Evolutionary conservation across 2,329 filamentous ascomycete species (phyloP), one percentile per base, ranked within the genome.

Genomic region (Alternaria hordeiaustralica): DNA sequence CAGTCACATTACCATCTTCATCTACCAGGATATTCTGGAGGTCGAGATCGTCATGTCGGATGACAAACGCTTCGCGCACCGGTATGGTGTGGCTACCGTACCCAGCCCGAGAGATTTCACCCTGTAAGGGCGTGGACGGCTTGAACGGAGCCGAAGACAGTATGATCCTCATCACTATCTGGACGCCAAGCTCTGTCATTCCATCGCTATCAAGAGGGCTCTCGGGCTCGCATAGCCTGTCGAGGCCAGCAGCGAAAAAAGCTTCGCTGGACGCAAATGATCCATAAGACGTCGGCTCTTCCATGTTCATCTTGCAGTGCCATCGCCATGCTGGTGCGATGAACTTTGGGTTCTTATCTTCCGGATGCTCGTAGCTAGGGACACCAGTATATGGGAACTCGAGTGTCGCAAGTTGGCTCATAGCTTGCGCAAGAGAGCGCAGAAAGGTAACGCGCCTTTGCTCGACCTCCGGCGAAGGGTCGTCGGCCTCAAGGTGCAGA

Each of bases 11-110:
- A 3, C 71, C 70, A 0, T 47, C 21, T 3, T 55, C 41, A 43
- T 72, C 66, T 11, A 70, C 65, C 2, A 74, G 51, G 30, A 76
- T 71, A 49, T 76, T 76, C 13, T 75, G 69, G 2, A 70, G 58
- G 20, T 72, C 63, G n/a, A 76, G 61, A 23, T 76, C 74, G 3
- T 59, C 33, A 51, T 75, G 73, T 9, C 50, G 55, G 2, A 76
- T 65, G 2, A 68, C 66, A 30, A 76, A 76, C 0, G 66, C 58
- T 45, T 47, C 55, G n/a, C 18, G 58, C 11, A 20, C 56, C n/a
- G 58, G 18, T 12, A 36, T n/a, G 55, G 28, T 13, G n/a, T 62
- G 10, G 33, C 49, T 36, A n/a, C 28, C 20, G 6, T 50, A 9
- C 6, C 45, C 30, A 20, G 12, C 45, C 11, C 5, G 15, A 11